Evolutionary conservation across 1,139 yeast species (phyloP).

Genomic region (Petasospora fabianii): DNA sequence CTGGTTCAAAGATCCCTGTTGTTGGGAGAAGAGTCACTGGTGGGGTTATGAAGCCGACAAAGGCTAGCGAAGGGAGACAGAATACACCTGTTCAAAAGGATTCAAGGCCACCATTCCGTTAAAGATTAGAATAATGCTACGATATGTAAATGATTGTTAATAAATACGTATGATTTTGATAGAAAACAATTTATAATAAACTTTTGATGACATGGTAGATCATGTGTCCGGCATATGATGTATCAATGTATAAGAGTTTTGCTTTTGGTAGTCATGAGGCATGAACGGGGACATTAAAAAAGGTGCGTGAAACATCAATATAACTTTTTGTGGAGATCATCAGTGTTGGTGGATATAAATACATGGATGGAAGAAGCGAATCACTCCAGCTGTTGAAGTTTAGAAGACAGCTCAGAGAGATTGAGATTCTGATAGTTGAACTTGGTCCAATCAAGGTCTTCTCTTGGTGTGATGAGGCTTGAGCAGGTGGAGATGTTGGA

Average conservation of each 20-base stretch:
- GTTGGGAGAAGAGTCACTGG: constrained; percentile 16
- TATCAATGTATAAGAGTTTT: neutral
- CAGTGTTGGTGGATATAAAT: neutral
- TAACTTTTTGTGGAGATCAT: no score
- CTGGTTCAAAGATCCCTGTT: constrained; percentile 16
- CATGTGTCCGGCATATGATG: constrained; percentile 3
- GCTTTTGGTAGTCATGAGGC: neutral
- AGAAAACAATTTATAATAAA: neutral
- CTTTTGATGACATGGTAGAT: neutral
- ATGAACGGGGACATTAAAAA: neutral
- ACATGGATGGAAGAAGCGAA: neutral
- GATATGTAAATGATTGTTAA: neutral
- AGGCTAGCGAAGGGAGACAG: constrained; percentile 21
- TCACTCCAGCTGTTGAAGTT: constrained; percentile 8
- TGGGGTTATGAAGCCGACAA: constrained; percentile 18
- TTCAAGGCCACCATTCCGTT: constrained; percentile 24
- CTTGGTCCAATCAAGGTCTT: constrained; percentile 14
- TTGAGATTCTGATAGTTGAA: constrained; percentile 20
- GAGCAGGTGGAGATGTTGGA: constrained; percentile 16
- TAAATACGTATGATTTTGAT: neutral
- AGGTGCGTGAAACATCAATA: no score
- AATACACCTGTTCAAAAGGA: constrained; percentile 13
- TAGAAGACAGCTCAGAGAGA: constrained; percentile 18
- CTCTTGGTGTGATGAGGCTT: constrained; percentile 14
- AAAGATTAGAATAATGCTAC: neutral